phyloP scores from a whole-genome alignment of 2,329 filamentous ascomycete species.

The Celoporthe dispersa region DNA sequence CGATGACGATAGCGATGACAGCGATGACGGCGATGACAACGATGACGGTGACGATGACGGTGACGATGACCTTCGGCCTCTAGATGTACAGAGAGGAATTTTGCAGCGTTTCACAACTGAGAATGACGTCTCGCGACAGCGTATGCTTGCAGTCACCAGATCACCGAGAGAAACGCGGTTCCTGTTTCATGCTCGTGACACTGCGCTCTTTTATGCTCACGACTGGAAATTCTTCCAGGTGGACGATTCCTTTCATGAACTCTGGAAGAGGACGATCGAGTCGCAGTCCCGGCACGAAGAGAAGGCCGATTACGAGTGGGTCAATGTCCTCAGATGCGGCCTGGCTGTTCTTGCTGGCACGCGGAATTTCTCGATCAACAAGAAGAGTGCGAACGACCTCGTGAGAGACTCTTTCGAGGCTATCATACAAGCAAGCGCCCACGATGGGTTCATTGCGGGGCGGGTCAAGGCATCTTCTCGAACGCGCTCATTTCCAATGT shows the following conservation, averaged over 20 bases:
- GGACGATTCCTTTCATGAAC: conserved; percentile 5
- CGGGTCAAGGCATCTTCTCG: not conserved
- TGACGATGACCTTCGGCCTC: not conserved
- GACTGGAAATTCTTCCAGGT: conserved; percentile 1
- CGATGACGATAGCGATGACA: not conserved
- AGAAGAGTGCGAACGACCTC: not conserved
- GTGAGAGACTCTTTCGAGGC: not conserved
- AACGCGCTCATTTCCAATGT: not conserved
- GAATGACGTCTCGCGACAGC: conserved; percentile 22
- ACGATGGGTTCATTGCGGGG: not conserved
- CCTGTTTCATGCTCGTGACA: conserved; percentile 32
- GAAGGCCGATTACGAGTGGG: conserved; percentile 22
- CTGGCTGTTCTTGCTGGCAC: conserved; percentile 19
- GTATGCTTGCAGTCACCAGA: conserved; percentile 31
- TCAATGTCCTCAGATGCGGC: conserved; percentile 28
- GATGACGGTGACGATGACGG: not conserved
- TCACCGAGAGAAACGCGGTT: conserved; percentile 29
- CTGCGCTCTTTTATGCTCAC: conserved; percentile 27
- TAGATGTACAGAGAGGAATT: conserved; percentile 21
- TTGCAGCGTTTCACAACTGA: conserved; percentile 28
- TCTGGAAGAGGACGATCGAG: conserved; percentile 29
- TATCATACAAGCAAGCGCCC: not conserved
- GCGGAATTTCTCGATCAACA: not conserved
- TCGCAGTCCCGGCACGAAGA: conserved; percentile 25
- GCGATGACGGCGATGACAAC: too few species aligned